A percentile compares a stretch with the other conserved stretches of the same genome.
Conservation (phyloP, 176 grass and related monocot species). For the Miscanthus lutarioriparius region DNA sequence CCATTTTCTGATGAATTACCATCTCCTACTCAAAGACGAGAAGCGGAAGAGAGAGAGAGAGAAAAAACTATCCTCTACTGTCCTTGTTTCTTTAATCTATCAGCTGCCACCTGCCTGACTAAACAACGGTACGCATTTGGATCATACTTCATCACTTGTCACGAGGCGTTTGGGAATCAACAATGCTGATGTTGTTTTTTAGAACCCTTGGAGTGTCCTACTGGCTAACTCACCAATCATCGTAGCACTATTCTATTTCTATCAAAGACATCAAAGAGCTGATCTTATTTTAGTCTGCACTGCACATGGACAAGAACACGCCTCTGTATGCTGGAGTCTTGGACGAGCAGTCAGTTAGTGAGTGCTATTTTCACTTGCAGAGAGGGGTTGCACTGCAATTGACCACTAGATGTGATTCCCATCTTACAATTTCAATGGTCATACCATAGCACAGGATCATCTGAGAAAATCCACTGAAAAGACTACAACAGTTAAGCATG, state of each 20-base stretch:
- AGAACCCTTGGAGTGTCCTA: conserved; percentile 26
- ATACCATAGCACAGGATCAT: not conserved
- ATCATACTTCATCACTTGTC: not conserved
- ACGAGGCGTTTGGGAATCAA: conserved; percentile 28
- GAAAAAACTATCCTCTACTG: not conserved
- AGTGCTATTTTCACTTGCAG: not conserved
- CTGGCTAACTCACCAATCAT: conserved; percentile 28
- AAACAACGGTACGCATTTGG: conserved; percentile 24
- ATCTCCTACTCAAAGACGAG: not conserved
- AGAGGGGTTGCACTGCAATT: not conserved
- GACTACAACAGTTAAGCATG: not conserved
- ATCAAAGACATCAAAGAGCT: conserved; percentile 28
- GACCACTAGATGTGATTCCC: not conserved
- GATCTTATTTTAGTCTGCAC: conserved; percentile 16
- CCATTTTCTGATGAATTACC: not conserved
- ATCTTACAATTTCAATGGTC: not conserved
- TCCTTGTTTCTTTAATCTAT: conserved; percentile 24
- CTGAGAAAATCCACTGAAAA: not conserved
- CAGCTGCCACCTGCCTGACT: conserved; percentile 18
- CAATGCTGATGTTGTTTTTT: conserved; percentile 22
- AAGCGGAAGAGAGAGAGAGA: not conserved
- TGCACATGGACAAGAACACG: conserved; percentile 33
- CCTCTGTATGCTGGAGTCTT: conserved; percentile 6
- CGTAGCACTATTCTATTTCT: not conserved
- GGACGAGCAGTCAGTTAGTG: not conserved